Percentiles rank a stretch among this genome's conserved stretches.
These are phyloP conservation scores for Saposhnikovia divaricata DNA, from an alignment of 129 eudicot genomes.

Conservation along the genomic window DNA sequence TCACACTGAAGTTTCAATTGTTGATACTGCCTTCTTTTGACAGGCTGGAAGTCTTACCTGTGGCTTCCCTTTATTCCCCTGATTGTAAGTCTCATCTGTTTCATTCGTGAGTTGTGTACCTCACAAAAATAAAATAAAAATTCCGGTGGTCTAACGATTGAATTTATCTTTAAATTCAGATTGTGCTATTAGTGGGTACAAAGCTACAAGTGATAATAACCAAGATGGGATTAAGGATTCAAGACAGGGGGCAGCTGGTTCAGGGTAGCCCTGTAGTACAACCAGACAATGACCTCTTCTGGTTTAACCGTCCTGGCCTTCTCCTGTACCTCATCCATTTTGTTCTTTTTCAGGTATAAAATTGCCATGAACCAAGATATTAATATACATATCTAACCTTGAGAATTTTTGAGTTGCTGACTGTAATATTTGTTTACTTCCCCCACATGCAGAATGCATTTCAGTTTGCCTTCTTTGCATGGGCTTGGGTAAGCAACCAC, in stretches of 20 bases:
- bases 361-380: not conserved
- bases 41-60: constrained; percentile 50
- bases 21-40: constrained; percentile 4
- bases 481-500: constrained; percentile 42
- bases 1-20: not conserved
- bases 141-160: not conserved
- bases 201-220: constrained; percentile 58
- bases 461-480: constrained; percentile 62
- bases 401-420: not conserved
- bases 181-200: constrained; percentile 53
- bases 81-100: constrained; percentile 32
- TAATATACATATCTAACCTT: not conserved
- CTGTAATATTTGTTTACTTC: not conserved
- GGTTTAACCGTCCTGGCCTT: constrained; percentile 57
- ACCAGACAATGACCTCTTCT: constrained; percentile 47
- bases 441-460: constrained; percentile 49
- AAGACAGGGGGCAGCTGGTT: constrained; percentile 39
- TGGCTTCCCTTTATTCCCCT: constrained; percentile 60
- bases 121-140: not conserved
- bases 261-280: constrained; percentile 46
- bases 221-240: constrained; percentile 44
- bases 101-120: not conserved
- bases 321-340: constrained; percentile 49
- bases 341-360: constrained; percentile 45
- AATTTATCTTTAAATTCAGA: constrained; percentile 28